Base-by-base conservation (phyloP, 352 stramenopile genomes). In the Thraustochytrium sp. region DNA sequence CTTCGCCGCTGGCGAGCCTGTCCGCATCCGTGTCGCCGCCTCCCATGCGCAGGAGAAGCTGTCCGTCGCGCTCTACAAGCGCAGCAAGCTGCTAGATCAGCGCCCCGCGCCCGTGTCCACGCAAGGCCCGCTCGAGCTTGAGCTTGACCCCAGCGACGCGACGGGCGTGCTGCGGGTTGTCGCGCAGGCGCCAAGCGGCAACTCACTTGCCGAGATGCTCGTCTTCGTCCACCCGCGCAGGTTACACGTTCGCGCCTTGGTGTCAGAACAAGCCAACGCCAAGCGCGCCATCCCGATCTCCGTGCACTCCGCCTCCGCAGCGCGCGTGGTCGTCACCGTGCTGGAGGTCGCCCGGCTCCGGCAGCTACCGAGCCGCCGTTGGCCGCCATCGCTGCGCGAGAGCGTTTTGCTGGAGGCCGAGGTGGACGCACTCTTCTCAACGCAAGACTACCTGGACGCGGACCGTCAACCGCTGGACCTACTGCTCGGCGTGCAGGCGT, bases 321-420 rank as follows among this genome's bases (percentile, higher is more conserved):
- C 59, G 40, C 42, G 59, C 21, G 26, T 72, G 26, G 59, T 29
- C 18, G 1, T 72, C 16, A 34, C 59, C 9, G 26, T 72, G 16
- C 26, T 72, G 13, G 2, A 2, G 23, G 26, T 72, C 23, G 42
- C 59, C 46, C 59, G 59, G 8, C 21, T 72, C 36, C 13, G 21
- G 26, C 59, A 72, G 40, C 46, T 44, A 13, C 59, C 59, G 9
- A 9, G 9, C 9, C 59, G 65, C 11, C 42, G 65, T 26, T 62
- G 65, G 42, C 42, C 1, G 31, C 65, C 65, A 5, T 62, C 49
- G 0, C 38, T 77, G n/a, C 65, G 42, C 16, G 65, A 55, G 36
- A 62, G 42, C 37, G 65, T 62, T 11, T 34, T 62, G n/a, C 65
- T 77, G 9, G 65, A 77, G 65, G 34, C 38, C 42, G 65, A 77